These are phyloP conservation scores for Phytophthora citrophthora DNA, from an alignment of 352 stramenopile species.

Conservation along the genomic window DNA sequence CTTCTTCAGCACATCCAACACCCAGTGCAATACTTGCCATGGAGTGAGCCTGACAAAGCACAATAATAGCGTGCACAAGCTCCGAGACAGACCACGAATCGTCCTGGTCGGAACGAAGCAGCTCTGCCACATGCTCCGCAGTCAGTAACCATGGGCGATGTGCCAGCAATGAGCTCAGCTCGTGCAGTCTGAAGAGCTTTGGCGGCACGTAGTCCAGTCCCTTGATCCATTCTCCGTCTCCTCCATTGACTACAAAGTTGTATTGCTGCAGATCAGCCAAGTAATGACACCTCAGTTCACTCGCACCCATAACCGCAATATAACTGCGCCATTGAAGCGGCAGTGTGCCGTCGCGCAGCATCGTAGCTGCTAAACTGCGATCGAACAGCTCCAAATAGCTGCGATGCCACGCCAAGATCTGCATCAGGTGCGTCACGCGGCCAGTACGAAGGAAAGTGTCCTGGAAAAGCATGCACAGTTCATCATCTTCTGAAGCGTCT, in stretches of 20 bases:
- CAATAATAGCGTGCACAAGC: slow-evolving; percentile 87
- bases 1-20: slow-evolving; percentile 77
- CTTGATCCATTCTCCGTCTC: slow-evolving; percentile 82
- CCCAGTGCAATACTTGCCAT: slow-evolving; percentile 84
- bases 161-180: slow-evolving; percentile 82
- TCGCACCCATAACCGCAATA: slow-evolving; percentile 83
- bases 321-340: slow-evolving; percentile 85
- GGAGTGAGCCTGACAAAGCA: slow-evolving; percentile 84
- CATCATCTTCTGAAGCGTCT: slow-evolving; percentile 49
- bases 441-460: slow-evolving; percentile 69
- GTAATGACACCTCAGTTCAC: slow-evolving; percentile 84
- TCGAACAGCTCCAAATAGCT: slow-evolving; percentile 82
- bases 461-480: slow-evolving; percentile 60
- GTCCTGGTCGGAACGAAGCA: slow-evolving; percentile 72
- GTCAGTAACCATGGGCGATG: slow-evolving; percentile 89
- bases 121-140: slow-evolving; percentile 72
- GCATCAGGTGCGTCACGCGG: slow-evolving; percentile 76
- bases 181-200: slow-evolving; percentile 86
- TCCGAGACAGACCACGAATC: slow-evolving; percentile 89
- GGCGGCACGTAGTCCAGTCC: slow-evolving; percentile 81
- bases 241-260: slow-evolving; percentile 86
- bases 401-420: slow-evolving; percentile 82
- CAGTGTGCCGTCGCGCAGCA: slow-evolving; percentile 79
- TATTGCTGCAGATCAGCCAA: slow-evolving; percentile 81
- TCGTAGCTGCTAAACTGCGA: slow-evolving; percentile 65